These are phyloP conservation scores for Arthrobotrys musiformis DNA, from an alignment of 2,329 filamentous ascomycete genomes.

Conservation along the genomic window DNA sequence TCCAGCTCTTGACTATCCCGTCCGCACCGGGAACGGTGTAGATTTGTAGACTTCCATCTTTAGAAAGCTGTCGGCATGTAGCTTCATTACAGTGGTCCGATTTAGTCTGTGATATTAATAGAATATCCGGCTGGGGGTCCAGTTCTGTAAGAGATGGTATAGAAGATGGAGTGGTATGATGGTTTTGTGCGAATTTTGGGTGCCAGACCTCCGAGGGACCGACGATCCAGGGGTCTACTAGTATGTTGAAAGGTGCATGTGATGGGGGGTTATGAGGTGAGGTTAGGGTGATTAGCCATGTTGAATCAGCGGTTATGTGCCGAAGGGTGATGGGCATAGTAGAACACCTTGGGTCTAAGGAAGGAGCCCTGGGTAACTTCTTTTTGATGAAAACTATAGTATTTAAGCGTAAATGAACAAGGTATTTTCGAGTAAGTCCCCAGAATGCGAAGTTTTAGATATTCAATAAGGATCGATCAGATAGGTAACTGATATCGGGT, in stretches of 20 bases:
- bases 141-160: slow-evolving; percentile 70
- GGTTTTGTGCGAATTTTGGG: slow-evolving; percentile 71
- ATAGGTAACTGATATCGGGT: slow-evolving; percentile 14
- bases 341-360: neutral
- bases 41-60: slow-evolving; percentile 22
- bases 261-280: slow-evolving; percentile 60
- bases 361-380: no score
- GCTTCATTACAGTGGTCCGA: slow-evolving; percentile 77
- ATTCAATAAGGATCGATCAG: neutral
- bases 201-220: slow-evolving; percentile 72
- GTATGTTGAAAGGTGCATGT: slow-evolving; percentile 71
- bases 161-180: slow-evolving; percentile 69
- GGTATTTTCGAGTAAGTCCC: neutral
- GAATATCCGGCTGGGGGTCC: slow-evolving; percentile 67
- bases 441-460: neutral
- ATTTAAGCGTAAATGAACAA: neutral
- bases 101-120: slow-evolving; percentile 72
- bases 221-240: slow-evolving; percentile 77
- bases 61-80: slow-evolving; percentile 73
- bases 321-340: slow-evolving; percentile 55
- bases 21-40: slow-evolving; percentile 68
- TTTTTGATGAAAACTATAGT: neutral
- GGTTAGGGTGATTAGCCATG: slow-evolving; percentile 55
- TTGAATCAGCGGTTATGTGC: slow-evolving; percentile 57
- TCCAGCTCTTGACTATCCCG: slow-evolving; percentile 74